A percentile compares a stretch with the other conserved stretches of the same genome.
Evolutionary conservation across 2,329 filamentous ascomycete species (phyloP).

Genomic region (Ascochyta pisi): DNA sequence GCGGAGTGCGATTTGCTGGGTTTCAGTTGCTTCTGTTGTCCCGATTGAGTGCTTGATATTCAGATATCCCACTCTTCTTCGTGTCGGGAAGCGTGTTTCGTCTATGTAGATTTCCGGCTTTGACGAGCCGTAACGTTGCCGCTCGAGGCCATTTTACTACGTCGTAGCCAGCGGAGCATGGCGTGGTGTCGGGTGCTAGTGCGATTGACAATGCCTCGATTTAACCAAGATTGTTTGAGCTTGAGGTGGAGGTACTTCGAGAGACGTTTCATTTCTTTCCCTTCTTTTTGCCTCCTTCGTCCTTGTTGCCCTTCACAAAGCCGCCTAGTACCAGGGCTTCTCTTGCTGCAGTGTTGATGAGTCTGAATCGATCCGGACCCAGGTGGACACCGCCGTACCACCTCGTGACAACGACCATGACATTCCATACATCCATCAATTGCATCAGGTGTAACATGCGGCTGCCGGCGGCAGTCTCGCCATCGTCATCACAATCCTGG

Average conservation of each 20-base stretch:
- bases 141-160: no score
- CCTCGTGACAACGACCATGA: constrained; percentile 88
- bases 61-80: no score
- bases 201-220: no score
- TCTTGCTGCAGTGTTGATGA: constrained; percentile 86
- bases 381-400: constrained; percentile 95
- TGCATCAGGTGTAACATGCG: constrained; percentile 89
- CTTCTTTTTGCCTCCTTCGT: constrained; percentile 39
- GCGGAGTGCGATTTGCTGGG: no score
- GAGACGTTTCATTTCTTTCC: constrained; percentile 34
- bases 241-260: not conserved
- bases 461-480: constrained; percentile 88
- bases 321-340: constrained; percentile 83
- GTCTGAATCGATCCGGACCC: constrained; percentile 85
- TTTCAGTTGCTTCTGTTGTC: no score
- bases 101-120: no score
- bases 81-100: no score
- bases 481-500: constrained; percentile 96
- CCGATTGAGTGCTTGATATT: no score
- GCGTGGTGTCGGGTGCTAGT: no score
- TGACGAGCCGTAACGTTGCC: no score
- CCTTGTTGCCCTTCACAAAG: constrained; percentile 64
- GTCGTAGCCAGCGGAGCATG: no score
- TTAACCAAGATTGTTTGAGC: not conserved
- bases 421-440: constrained; percentile 91